phyloP scores from a whole-genome alignment of 169 alveolate species.

The Babesia bovis region DNA sequence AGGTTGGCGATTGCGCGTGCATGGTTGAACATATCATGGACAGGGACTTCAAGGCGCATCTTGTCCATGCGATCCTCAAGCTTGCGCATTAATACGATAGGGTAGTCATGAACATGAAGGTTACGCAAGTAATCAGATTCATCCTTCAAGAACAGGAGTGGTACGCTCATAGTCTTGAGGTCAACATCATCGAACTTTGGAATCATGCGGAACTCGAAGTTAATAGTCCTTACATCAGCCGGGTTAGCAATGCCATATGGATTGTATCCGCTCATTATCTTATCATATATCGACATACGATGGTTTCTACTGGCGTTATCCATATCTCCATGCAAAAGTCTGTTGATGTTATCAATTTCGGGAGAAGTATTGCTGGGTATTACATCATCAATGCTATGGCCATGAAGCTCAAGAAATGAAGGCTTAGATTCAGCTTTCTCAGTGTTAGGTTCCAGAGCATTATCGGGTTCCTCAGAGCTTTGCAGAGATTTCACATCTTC shows the following conservation, averaged over 20 bases:
- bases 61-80: constrained; percentile 41
- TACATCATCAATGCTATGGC: not conserved
- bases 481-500: constrained; percentile 27
- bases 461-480: constrained; percentile 8
- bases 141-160: constrained; percentile 43
- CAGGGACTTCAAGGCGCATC: constrained; percentile 5
- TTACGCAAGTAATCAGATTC: constrained; percentile 41
- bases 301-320: too few relatives aligned
- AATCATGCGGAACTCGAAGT: constrained; percentile 53
- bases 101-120: constrained; percentile 32
- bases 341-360: constrained; percentile 7
- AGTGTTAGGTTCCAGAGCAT: not conserved
- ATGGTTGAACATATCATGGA: constrained; percentile 20
- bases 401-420: constrained; percentile 59
- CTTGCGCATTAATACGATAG: constrained; percentile 25
- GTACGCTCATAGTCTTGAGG: constrained; percentile 37
- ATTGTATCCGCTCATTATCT: not conserved
- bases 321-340: not conserved
- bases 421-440: constrained; percentile 5
- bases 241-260: constrained; percentile 18
- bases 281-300: constrained; percentile 1
- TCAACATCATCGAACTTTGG: constrained; percentile 18
- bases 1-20: constrained; percentile 26
- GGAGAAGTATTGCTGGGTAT: not conserved
- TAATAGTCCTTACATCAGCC: constrained; percentile 24